These are phyloP conservation scores for Erythrobasidium hasegawianum DNA, from an alignment of 1,284 basidiomycete species.

Conservation along the genomic window DNA sequence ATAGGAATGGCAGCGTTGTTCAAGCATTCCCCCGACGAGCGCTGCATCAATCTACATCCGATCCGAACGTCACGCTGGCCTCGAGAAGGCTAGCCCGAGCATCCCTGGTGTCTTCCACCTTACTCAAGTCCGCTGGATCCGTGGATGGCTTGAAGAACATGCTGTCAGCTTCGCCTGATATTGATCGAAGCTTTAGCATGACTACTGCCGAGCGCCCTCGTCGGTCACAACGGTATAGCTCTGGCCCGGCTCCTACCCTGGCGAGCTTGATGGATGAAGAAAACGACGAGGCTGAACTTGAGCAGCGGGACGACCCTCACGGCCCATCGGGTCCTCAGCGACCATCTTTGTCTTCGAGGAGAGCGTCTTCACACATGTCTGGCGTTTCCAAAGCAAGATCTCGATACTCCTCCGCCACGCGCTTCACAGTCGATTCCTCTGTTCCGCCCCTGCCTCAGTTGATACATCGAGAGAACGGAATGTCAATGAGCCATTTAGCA, in stretches of 20 bases:
- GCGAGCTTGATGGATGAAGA: slow-evolving; percentile 25
- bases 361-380: neutral
- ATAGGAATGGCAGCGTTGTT: slow-evolving; percentile 17
- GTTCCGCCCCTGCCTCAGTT: slow-evolving; percentile 21
- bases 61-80: neutral
- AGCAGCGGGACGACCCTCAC: neutral
- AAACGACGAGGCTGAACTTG: slow-evolving; percentile 1
- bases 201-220: neutral
- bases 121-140: slow-evolving; percentile 17
- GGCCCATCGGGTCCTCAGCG: neutral
- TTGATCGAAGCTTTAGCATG: neutral
- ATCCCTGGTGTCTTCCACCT: slow-evolving; percentile 17
- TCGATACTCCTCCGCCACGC: slow-evolving; percentile 15
- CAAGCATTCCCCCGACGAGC: slow-evolving; percentile 1
- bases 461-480: neutral
- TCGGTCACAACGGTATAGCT: slow-evolving; percentile 16
- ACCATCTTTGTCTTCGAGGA: too few species aligned
- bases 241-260: slow-evolving; percentile 29
- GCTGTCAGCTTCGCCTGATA: neutral
- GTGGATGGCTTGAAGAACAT: slow-evolving; percentile 11
- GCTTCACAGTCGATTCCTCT: slow-evolving; percentile 27
- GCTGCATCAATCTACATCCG: neutral
- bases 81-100: slow-evolving; percentile 22
- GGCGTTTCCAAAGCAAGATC: slow-evolving; percentile 3
- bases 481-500: slow-evolving; percentile 16